Evolutionary conservation across 2,329 filamentous ascomycete species (phyloP).

Genomic region (Lecanosticta acicola): DNA sequence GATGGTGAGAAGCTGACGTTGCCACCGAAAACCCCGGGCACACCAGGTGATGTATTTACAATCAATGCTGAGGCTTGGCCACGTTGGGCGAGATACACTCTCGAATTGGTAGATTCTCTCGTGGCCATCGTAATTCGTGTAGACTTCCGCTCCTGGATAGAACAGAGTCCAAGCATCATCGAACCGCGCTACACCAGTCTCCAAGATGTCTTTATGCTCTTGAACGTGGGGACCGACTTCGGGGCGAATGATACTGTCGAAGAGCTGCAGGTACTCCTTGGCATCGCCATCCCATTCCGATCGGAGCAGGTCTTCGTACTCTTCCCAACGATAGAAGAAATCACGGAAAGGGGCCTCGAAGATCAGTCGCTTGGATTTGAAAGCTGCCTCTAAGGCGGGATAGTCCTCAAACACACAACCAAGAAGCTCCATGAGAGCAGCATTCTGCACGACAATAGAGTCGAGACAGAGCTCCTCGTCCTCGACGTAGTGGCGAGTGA

Average conservation of each 20-base stretch:
- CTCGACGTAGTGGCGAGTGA: conserved; percentile 20
- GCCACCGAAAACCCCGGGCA: conserved; percentile 25
- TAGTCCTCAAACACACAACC: conserved; percentile 30
- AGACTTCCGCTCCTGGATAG: conserved; percentile 11
- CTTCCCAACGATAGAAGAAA: conserved; percentile 35
- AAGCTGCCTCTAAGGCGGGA: conserved; percentile 29
- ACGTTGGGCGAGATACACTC: not conserved
- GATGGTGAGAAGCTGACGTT: conserved; percentile 9
- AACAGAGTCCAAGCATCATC: conserved; percentile 5
- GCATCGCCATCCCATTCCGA: conserved; percentile 16
- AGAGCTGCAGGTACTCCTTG: conserved; percentile 22
- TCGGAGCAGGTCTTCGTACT: conserved; percentile 23
- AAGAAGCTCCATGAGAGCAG: conserved; percentile 30
- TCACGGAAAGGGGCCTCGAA: conserved; percentile 33
- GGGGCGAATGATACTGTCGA: conserved; percentile 20
- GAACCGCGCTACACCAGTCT: conserved; percentile 1
- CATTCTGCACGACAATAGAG: conserved; percentile 34
- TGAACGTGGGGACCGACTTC: conserved; percentile 11
- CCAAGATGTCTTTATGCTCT: conserved; percentile 20
- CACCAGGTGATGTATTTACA: conserved; percentile 29
- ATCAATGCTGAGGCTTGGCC: conserved; percentile 7
- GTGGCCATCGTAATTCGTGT: conserved; percentile 4
- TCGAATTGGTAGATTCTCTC: not conserved
- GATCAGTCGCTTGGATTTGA: conserved; percentile 30
- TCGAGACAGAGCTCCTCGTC: conserved; percentile 21